phyloP scores from a whole-genome alignment of 495 filamentous ascomycete species.

The Aspergillus sclerotioniger region DNA sequence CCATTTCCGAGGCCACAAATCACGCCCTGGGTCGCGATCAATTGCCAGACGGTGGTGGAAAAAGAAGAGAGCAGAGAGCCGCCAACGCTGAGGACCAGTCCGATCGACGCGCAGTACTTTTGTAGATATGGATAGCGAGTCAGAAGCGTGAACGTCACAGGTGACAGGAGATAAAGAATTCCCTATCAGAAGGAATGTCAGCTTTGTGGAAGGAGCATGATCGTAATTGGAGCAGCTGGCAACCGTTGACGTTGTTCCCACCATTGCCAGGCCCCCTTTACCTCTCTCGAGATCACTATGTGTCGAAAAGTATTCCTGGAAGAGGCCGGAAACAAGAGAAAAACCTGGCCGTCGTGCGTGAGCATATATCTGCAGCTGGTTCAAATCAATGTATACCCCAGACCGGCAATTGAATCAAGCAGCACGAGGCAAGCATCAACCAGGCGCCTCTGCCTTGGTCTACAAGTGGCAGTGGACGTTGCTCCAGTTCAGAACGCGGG shows the following conservation, averaged over 20 bases:
- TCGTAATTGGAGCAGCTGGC: slow-evolving; percentile 10
- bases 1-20: slow-evolving; percentile 52
- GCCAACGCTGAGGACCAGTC: not conserved
- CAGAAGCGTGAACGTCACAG: slow-evolving; percentile 23
- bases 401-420: slow-evolving; percentile 59
- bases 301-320: slow-evolving; percentile 45
- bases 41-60: slow-evolving; percentile 46
- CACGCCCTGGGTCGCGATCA: slow-evolving; percentile 56
- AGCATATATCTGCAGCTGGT: not conserved
- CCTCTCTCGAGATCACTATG: slow-evolving; percentile 35
- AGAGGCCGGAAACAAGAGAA: slow-evolving; percentile 51
- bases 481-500: slow-evolving; percentile 31
- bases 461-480: slow-evolving; percentile 46
- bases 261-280: slow-evolving; percentile 44
- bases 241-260: slow-evolving; percentile 50
- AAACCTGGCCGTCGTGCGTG: slow-evolving; percentile 34
- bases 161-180: slow-evolving; percentile 56
- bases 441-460: slow-evolving; percentile 64
- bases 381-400: slow-evolving; percentile 50
- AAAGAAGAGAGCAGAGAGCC: slow-evolving; percentile 44
- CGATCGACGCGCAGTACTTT: not conserved
- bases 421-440: slow-evolving; percentile 60
- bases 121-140: slow-evolving; percentile 15
- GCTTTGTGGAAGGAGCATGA: slow-evolving; percentile 1
- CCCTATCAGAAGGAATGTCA: slow-evolving; percentile 27